These are phyloP conservation scores for Dionaea muscipula DNA, from an alignment of 179 eudicot species.

Conservation along the genomic window DNA sequence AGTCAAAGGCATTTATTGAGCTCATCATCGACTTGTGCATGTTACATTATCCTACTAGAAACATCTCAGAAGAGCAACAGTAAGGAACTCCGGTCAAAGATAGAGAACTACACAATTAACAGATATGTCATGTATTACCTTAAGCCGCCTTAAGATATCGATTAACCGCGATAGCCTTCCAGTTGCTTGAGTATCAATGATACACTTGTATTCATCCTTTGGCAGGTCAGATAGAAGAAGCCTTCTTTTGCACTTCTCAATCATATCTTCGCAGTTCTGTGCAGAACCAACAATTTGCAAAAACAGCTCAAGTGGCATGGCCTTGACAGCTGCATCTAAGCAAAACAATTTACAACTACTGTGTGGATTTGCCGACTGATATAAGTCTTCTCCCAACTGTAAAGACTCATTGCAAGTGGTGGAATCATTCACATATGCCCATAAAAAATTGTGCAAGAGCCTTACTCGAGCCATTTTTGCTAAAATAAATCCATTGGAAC, in stretches of 20 bases:
- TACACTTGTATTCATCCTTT: constrained; percentile 47
- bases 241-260: constrained; percentile 61
- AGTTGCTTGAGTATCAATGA: constrained; percentile 70
- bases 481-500: constrained; percentile 73
- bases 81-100: not conserved
- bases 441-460: constrained; percentile 65
- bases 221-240: constrained; percentile 70
- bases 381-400: constrained; percentile 26
- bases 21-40: too few species aligned
- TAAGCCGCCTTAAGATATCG: constrained; percentile 68
- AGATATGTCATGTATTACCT: constrained; percentile 27
- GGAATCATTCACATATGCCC: constrained; percentile 48
- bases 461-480: constrained; percentile 84
- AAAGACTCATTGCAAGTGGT: constrained; percentile 35
- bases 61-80: not conserved
- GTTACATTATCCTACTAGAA: not conserved
- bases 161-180: constrained; percentile 64
- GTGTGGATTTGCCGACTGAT: constrained; percentile 52
- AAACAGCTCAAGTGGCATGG: constrained; percentile 86
- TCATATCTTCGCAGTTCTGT: constrained; percentile 53
- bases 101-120: not conserved
- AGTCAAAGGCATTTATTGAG: not conserved
- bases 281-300: constrained; percentile 74
- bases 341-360: constrained; percentile 56
- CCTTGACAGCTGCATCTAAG: constrained; percentile 57